phyloP scores from a whole-genome alignment of 1,284 basidiomycete genomes.

The Lentinula novae-zelandiae region DNA sequence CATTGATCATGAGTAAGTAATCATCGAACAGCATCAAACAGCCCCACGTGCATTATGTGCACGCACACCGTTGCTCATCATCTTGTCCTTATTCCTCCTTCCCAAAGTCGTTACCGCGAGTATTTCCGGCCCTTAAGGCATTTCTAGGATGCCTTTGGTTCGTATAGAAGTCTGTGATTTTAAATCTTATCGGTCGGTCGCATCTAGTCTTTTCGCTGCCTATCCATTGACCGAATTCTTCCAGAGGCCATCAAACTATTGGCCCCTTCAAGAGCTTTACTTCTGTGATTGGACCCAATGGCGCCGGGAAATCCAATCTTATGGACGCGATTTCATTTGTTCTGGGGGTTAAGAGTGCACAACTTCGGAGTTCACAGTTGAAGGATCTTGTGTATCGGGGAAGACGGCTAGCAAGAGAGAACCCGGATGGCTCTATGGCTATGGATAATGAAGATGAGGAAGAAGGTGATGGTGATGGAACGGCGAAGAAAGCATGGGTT shows the following conservation, averaged over 20 bases:
- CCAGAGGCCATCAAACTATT: constrained; percentile 79
- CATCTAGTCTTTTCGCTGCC: neutral
- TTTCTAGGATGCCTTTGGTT: constrained; percentile 58
- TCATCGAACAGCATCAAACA: neutral
- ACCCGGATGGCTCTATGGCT: constrained; percentile 45
- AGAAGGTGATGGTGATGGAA: constrained; percentile 69
- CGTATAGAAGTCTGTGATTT: constrained; percentile 90
- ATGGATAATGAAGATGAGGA: constrained; percentile 47
- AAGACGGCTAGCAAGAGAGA: constrained; percentile 63
- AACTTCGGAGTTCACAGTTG: constrained; percentile 90
- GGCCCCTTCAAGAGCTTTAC: constrained; percentile 94
- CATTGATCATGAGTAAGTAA: too few relatives aligned
- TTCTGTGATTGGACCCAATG: constrained; percentile 97
- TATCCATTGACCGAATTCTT: constrained; percentile 6
- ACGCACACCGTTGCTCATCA: neutral
- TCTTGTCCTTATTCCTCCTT: neutral
- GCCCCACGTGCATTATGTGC: neutral
- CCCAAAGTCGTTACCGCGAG: neutral
- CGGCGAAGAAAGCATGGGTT: constrained; percentile 92
- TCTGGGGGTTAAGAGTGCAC: constrained; percentile 91
- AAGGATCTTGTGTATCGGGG: constrained; percentile 96
- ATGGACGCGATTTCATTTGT: constrained; percentile 99
- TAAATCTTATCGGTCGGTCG: constrained; percentile 78
- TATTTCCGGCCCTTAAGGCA: too few relatives aligned
- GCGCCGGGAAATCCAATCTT: constrained; percentile 97